Percentiles rank a stretch among this genome's conserved stretches.
Evolutionary conservation across 2,329 filamentous ascomycete genomes (phyloP).

Genomic region (Arthrinium phaeospermum): DNA sequence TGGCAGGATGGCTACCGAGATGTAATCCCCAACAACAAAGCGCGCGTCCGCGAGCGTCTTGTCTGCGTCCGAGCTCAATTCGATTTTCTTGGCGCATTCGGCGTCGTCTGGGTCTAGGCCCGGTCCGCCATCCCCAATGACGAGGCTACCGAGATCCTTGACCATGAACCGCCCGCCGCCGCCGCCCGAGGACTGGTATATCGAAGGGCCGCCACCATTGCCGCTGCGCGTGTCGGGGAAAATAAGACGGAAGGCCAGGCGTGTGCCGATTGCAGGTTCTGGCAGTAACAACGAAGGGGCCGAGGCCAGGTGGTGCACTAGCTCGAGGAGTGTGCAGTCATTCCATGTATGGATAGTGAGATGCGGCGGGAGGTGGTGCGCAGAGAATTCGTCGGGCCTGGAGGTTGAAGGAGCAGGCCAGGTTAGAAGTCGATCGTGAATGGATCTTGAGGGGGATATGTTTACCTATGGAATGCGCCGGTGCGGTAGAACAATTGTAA

Average conservation of each 20-base stretch:
- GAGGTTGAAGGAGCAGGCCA: neutral
- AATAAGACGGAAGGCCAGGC: conserved; percentile 85
- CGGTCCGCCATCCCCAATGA: conserved; percentile 68
- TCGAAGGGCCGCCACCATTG: conserved; percentile 40
- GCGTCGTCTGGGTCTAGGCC: conserved; percentile 39
- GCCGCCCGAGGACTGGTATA: neutral
- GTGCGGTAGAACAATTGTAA: conserved; percentile 84
- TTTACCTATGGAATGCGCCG: conserved; percentile 70
- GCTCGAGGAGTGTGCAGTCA: conserved; percentile 79
- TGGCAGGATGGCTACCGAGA: conserved; percentile 81
- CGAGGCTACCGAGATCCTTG: conserved; percentile 82
- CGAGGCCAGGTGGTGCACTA: conserved; percentile 76
- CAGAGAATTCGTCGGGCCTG: conserved; percentile 74
- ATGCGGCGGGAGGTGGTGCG: conserved; percentile 64
- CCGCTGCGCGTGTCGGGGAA: conserved; percentile 59
- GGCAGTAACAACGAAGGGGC: conserved; percentile 74
- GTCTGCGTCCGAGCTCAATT: conserved; percentile 46
- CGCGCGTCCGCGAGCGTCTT: conserved; percentile 78
- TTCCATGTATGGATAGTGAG: conserved; percentile 88
- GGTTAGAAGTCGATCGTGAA: neutral
- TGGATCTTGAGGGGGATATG: neutral
- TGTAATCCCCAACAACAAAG: conserved; percentile 88
- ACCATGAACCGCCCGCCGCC: conserved; percentile 67
- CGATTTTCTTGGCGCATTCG: conserved; percentile 44
- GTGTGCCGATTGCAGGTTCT: conserved; percentile 76